phyloP scores from a whole-genome alignment of 2,329 filamentous ascomycete genomes.

The Capronia epimyces region DNA sequence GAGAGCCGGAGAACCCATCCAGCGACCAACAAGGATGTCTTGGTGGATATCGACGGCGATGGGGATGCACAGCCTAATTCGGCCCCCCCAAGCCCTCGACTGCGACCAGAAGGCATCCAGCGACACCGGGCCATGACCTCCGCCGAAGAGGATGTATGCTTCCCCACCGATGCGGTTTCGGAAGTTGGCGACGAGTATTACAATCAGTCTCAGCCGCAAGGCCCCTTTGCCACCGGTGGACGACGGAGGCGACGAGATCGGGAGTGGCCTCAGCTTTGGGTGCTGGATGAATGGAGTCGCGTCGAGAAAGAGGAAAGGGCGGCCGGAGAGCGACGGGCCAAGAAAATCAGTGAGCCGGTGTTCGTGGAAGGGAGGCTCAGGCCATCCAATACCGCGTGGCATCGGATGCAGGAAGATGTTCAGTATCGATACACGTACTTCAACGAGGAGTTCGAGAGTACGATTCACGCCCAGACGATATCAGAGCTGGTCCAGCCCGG shows the following conservation, averaged over 20 bases:
- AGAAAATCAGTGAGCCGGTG: slow-evolving; percentile 89
- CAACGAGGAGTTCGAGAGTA: slow-evolving; percentile 93
- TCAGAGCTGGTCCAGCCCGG: slow-evolving; percentile 86
- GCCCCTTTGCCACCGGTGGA: slow-evolving; percentile 35
- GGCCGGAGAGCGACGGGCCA: slow-evolving; percentile 69
- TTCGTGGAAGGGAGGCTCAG: slow-evolving; percentile 84
- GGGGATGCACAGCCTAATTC: slow-evolving; percentile 28
- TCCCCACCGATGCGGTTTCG: slow-evolving; percentile 71
- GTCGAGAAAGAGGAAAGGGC: slow-evolving; percentile 87
- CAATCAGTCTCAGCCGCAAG: slow-evolving; percentile 46
- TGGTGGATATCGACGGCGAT: slow-evolving; percentile 43
- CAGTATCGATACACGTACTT: slow-evolving; percentile 98
- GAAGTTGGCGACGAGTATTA: slow-evolving; percentile 75
- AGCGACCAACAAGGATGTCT: slow-evolving; percentile 35
- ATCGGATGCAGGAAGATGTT: slow-evolving; percentile 77
- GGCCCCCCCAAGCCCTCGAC: slow-evolving; percentile 38
- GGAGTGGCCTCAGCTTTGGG: slow-evolving; percentile 79
- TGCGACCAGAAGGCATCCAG: slow-evolving; percentile 33
- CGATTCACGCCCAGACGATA: slow-evolving; percentile 92
- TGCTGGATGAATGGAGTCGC: slow-evolving; percentile 82
- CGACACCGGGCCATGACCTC: slow-evolving; percentile 51
- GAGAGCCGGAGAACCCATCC: slow-evolving; percentile 34
- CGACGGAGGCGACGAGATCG: slow-evolving; percentile 57
- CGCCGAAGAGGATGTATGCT: slow-evolving; percentile 85
- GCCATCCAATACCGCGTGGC: slow-evolving; percentile 70